These are phyloP conservation scores for Mimosa bimucronata DNA, from an alignment of 306 rosid species.

Conservation along the genomic window DNA sequence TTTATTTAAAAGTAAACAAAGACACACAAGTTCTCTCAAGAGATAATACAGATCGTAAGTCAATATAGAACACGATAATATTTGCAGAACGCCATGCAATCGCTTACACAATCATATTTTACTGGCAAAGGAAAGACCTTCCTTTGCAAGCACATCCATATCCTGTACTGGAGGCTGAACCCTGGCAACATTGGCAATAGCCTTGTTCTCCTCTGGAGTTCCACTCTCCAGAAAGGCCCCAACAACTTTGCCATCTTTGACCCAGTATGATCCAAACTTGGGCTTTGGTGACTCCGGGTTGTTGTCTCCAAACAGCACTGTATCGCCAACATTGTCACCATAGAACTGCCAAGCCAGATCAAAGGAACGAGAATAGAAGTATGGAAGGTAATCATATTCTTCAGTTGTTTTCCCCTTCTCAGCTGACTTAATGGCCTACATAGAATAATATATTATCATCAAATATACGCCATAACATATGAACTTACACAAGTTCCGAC, in stretches of 20 bases:
- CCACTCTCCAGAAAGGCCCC: slow-evolving; percentile 90
- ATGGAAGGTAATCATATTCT: slow-evolving; percentile 96
- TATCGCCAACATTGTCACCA: slow-evolving; percentile 92
- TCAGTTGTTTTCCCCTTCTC: slow-evolving; percentile 71
- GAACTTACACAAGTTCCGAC: not conserved
- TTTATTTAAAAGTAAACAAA: not conserved
- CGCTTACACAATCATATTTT: slow-evolving; percentile 49
- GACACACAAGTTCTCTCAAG: not conserved
- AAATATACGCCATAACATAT: not conserved
- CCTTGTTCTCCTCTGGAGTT: slow-evolving; percentile 82
- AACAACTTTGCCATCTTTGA: slow-evolving; percentile 80
- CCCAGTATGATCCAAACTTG: slow-evolving; percentile 93
- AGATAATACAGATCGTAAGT: slow-evolving; percentile 11
- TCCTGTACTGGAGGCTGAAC: slow-evolving; percentile 65
- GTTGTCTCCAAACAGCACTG: slow-evolving; percentile 87
- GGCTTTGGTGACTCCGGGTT: slow-evolving; percentile 65
- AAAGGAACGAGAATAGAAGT: slow-evolving; percentile 88
- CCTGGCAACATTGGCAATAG: slow-evolving; percentile 88
- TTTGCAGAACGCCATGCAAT: slow-evolving; percentile 30
- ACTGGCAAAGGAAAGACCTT: slow-evolving; percentile 84
- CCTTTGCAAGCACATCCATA: slow-evolving; percentile 68
- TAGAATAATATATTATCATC: slow-evolving; percentile 26
- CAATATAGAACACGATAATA: slow-evolving; percentile 18
- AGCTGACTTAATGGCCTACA: slow-evolving; percentile 81
- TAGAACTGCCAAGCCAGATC: slow-evolving; percentile 94